Percentiles rank a stretch among this genome's conserved stretches.
Evolutionary conservation across 106 monocot genomes (phyloP).

Genomic region (Iris macrosiphon): DNA sequence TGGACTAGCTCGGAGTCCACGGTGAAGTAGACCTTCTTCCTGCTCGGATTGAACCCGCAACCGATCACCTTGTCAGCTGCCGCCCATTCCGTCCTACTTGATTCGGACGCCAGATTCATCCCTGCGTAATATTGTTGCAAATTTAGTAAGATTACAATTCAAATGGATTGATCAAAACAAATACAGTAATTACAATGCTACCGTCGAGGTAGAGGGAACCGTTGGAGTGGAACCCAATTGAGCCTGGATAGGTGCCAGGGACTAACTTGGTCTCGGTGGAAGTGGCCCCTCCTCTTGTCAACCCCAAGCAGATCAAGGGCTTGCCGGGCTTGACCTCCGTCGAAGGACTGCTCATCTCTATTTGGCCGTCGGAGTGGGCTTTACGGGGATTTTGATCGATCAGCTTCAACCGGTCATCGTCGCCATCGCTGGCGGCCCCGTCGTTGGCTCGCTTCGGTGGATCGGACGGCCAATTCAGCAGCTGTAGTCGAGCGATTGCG

Average conservation of each 20-base stretch:
- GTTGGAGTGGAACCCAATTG: constrained; percentile 74
- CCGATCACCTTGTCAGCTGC: constrained; percentile 57
- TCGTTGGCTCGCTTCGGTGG: constrained; percentile 4
- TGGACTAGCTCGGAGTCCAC: constrained; percentile 52
- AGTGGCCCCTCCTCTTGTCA: constrained; percentile 20
- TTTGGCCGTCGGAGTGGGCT: not conserved
- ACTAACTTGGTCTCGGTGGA: not conserved
- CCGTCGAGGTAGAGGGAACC: constrained; percentile 77
- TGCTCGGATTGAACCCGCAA: constrained; percentile 62
- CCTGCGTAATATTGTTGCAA: no score
- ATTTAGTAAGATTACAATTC: not conserved
- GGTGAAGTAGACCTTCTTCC: constrained; percentile 81
- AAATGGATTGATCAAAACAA: not conserved
- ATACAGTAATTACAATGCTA: constrained; percentile 1
- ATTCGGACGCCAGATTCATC: constrained; percentile 40
- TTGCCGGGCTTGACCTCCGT: not conserved
- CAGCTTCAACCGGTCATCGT: constrained; percentile 28
- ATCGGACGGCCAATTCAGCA: not conserved
- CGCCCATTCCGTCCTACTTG: constrained; percentile 47
- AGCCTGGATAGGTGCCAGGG: constrained; percentile 55
- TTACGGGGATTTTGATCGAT: constrained; percentile 18
- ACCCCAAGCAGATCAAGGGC: constrained; percentile 37
- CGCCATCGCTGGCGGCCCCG: not conserved
- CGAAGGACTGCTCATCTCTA: not conserved
- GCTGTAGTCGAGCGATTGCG: constrained; percentile 46